These are phyloP conservation scores for Pleoardoris graminearum DNA, from an alignment of 2,329 filamentous ascomycete genomes.

Conservation along the genomic window DNA sequence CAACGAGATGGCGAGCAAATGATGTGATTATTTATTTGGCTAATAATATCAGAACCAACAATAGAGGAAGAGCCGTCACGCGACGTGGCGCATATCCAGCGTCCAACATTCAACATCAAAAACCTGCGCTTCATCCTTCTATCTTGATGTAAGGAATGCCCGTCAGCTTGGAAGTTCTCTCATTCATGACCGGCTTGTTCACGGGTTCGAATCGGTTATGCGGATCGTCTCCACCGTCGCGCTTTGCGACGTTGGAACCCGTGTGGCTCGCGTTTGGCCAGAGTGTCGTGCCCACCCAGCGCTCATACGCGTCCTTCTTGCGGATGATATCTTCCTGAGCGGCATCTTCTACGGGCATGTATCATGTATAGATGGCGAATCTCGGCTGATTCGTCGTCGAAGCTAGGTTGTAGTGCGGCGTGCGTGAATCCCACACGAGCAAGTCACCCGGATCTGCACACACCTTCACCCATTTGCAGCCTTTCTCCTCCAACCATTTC, in stretches of 20 bases:
- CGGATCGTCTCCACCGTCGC: background rate
- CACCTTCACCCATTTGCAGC: constrained; percentile 47
- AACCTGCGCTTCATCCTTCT: too few species aligned
- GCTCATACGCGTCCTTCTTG: background rate
- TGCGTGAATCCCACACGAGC: constrained; percentile 50
- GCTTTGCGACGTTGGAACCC: background rate
- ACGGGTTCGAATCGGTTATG: background rate
- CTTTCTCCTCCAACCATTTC: constrained; percentile 49
- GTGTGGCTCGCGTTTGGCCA: background rate
- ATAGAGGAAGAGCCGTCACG: too few species aligned
- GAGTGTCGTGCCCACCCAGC: background rate
- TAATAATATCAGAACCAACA: too few species aligned
- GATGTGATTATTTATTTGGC: too few species aligned
- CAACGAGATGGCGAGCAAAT: too few species aligned
- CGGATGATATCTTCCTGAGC: background rate
- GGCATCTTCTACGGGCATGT: background rate
- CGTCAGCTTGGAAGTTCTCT: background rate
- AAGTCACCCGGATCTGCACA: constrained; percentile 50
- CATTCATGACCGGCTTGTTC: background rate
- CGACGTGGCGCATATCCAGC: too few species aligned
- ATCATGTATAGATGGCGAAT: background rate
- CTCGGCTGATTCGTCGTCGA: background rate
- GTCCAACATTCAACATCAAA: too few species aligned
- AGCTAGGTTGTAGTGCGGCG: constrained; percentile 34
- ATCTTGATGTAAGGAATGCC: background rate